phyloP scores from a whole-genome alignment of 306 rosid species.

The Oxytropis ochrocephala region DNA sequence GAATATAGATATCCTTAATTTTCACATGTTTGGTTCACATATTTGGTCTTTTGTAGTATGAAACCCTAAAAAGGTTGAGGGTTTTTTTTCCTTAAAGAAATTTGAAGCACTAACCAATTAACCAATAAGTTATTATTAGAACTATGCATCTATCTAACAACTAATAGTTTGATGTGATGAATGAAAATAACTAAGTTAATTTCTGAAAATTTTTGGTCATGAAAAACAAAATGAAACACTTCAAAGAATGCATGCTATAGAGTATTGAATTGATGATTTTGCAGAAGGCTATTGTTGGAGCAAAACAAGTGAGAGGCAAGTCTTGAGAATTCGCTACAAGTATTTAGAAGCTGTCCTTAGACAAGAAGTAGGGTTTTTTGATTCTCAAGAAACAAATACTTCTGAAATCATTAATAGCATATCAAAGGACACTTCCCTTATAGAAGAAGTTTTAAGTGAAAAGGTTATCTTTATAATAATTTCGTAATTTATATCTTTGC shows the following conservation, averaged over 20 bases:
- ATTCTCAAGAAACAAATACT: conserved; percentile 82
- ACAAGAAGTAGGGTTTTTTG: conserved; percentile 91
- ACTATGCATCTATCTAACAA: background rate
- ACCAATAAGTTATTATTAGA: background rate
- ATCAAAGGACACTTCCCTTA: conserved; percentile 77
- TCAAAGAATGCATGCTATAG: background rate
- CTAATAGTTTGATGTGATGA: background rate
- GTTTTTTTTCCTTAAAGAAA: background rate
- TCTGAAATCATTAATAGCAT: conserved; percentile 78
- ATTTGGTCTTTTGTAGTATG: background rate
- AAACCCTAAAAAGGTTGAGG: background rate
- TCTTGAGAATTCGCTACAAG: conserved; percentile 73
- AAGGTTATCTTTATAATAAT: conserved; percentile 38
- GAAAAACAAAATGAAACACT: background rate
- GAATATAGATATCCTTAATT: background rate
- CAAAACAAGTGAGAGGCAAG: conserved; percentile 92
- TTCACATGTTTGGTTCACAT: background rate
- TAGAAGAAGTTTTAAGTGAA: conserved; percentile 93
- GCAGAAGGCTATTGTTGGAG: conserved; percentile 98
- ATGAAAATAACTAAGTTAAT: background rate
- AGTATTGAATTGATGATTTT: conserved; percentile 1
- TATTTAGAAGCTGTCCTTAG: conserved; percentile 81
- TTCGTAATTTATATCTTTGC: too few species aligned
- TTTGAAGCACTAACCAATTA: background rate
- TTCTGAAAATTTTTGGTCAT: background rate